A percentile compares a stretch with the other conserved stretches of the same genome.
Evolutionary conservation across 2,329 filamentous ascomycete species (phyloP).

Genomic region (Thermoascus crustaceus): DNA sequence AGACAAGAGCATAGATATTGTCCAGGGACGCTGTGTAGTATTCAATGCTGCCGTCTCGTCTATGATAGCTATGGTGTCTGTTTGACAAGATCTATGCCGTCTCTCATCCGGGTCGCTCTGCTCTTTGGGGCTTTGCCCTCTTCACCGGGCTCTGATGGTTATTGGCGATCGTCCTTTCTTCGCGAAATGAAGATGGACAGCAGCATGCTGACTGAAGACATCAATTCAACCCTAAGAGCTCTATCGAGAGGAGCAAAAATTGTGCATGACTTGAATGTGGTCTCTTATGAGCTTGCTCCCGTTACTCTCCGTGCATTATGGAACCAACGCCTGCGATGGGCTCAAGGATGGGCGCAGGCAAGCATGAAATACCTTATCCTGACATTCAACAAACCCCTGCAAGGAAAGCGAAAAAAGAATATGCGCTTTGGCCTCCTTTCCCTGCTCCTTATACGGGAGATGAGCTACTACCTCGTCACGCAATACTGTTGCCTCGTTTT

Average conservation of each 20-base stretch:
- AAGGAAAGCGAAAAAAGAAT: constrained; percentile 29
- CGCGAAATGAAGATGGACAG: constrained; percentile 43
- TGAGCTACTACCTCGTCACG: constrained; percentile 42
- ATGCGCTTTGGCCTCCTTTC: constrained; percentile 40
- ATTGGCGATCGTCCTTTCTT: constrained; percentile 40
- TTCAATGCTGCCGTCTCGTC: constrained; percentile 40
- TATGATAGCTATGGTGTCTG: constrained; percentile 40
- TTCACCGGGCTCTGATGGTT: constrained; percentile 45
- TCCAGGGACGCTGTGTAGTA: constrained; percentile 43
- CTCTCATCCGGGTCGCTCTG: constrained; percentile 41
- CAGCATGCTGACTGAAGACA: constrained; percentile 45
- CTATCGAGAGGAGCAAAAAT: constrained; percentile 37
- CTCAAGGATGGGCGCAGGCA: constrained; percentile 45
- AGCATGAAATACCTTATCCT: constrained; percentile 36
- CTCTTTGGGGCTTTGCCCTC: constrained; percentile 42
- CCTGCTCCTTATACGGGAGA: constrained; percentile 39
- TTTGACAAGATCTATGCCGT: constrained; percentile 48
- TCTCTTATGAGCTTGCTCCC: constrained; percentile 42
- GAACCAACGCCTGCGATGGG: constrained; percentile 45
- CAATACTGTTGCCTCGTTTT: constrained; percentile 41
- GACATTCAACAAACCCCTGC: constrained; percentile 30
- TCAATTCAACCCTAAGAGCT: constrained; percentile 42
- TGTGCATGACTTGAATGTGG: constrained; percentile 43
- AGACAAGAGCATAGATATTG: constrained; percentile 38
- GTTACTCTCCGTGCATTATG: constrained; percentile 38